These are phyloP conservation scores for Neonectria neomacrospora DNA, from an alignment of 2,329 filamentous ascomycete genomes.

Conservation along the genomic window DNA sequence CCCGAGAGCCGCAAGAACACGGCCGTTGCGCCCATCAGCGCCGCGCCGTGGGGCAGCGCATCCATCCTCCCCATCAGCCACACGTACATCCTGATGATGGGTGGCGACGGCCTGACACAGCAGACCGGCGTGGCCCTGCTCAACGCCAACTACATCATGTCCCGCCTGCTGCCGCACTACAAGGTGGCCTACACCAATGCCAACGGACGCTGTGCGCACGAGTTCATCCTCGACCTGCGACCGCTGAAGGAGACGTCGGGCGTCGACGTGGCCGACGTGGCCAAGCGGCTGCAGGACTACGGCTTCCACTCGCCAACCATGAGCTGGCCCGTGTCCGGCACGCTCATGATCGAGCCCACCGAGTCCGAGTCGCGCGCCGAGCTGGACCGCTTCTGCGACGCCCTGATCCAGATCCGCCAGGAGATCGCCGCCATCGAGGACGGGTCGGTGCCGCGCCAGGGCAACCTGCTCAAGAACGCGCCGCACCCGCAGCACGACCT, in stretches of 20 bases:
- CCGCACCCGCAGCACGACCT: constrained; percentile 89
- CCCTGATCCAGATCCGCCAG: constrained; percentile 83
- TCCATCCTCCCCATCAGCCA: constrained; percentile 94
- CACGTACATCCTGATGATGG: constrained; percentile 96
- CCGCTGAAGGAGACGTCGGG: constrained; percentile 85
- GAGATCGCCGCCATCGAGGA: constrained; percentile 90
- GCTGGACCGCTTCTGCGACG: constrained; percentile 92
- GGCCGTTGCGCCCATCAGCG: constrained; percentile 44
- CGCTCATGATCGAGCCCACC: constrained; percentile 97
- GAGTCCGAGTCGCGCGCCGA: constrained; percentile 93
- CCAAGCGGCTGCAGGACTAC: constrained; percentile 95
- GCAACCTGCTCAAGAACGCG: constrained; percentile 89
- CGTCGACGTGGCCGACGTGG: constrained; percentile 92
- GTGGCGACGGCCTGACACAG: constrained; percentile 77
- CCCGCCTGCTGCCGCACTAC: constrained; percentile 86
- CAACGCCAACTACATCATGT: constrained; percentile 97
- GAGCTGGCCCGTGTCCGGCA: constrained; percentile 95
- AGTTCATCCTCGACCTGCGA: constrained; percentile 93
- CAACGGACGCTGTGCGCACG: constrained; percentile 91
- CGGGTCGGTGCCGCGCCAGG: constrained; percentile 77
- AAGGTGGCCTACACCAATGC: constrained; percentile 92
- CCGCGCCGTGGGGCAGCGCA: constrained; percentile 85
- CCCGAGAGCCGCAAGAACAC: constrained; percentile 65
- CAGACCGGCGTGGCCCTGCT: constrained; percentile 91
- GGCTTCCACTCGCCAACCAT: constrained; percentile 98